phyloP scores from a whole-genome alignment of 73 alveolate genomes.

The Paraurostyla sp. region DNA sequence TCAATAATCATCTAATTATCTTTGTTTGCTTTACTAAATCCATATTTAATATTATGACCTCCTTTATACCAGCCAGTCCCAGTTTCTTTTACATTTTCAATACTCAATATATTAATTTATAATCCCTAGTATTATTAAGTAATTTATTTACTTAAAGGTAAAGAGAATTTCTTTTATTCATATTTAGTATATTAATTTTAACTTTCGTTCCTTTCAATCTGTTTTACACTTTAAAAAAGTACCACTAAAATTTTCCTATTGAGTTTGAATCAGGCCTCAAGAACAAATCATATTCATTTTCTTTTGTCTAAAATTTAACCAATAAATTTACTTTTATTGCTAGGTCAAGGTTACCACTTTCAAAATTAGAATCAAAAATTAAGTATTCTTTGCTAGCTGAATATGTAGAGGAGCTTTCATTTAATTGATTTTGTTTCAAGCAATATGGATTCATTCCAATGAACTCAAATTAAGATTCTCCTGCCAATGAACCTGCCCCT shows the following conservation, averaged over 20 bases:
- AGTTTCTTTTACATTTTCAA: neutral
- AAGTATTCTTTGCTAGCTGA: slow-evolving; percentile 36
- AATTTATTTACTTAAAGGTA: slow-evolving; percentile 68
- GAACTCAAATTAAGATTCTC: neutral
- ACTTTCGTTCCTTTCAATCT: slow-evolving; percentile 76
- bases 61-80: slow-evolving; percentile 51
- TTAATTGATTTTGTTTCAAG: neutral
- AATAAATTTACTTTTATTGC: slow-evolving; percentile 61
- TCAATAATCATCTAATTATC: neutral
- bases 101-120: slow-evolving; percentile 63
- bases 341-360: slow-evolving; percentile 89
- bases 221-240: slow-evolving; percentile 82
- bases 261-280: slow-evolving; percentile 94
- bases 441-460: slow-evolving; percentile 16
- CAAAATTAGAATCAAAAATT: slow-evolving; percentile 93
- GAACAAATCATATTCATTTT: slow-evolving; percentile 87
- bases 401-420: neutral
- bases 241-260: slow-evolving; percentile 92
- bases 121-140: slow-evolving; percentile 50
- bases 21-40: slow-evolving; percentile 23
- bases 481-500: neutral
- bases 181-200: slow-evolving; percentile 87
- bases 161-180: slow-evolving; percentile 74
- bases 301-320: slow-evolving; percentile 52
- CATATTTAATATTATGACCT: neutral